Evolutionary conservation across 805 yeast species (phyloP), one percentile per base, ranked within the genome.

Genomic region (Starmerella tilneyi): DNA sequence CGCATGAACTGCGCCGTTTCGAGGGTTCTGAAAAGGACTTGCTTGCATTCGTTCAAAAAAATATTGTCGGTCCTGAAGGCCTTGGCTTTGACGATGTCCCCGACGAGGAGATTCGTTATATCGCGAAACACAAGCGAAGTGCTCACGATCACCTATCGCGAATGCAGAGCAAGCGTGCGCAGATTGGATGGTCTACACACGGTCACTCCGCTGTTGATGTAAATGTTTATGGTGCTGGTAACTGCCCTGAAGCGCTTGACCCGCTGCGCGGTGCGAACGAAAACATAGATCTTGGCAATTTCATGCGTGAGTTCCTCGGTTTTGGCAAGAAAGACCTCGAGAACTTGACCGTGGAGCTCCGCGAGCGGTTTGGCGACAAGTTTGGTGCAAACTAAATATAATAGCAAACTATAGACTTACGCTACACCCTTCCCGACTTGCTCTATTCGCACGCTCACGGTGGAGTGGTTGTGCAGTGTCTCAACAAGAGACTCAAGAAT

Each of bases 161-260:
- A 45, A 73, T 88, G 73, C 73, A 85, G 9, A 81, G 94, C 0
- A 57, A 65, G n/a, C 75, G 94, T 52, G 85, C 96, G 0, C 82
- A 82, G 62, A 76, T 85, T 15, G 96, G 96, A n/a, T 88, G 96
- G 95, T 72, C 94, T 9, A 88, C 96, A 0, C 94, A 85, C 58
- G 97, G 96, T 24, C 97, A 88, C 63, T 79, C 94, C 17, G 96
- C 95, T 0, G 96, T 88, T 13, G 97, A 88, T 63, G 95, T 88
- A 29, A 88, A 89, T 58, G 82, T 89, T 40, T 88, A 88, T 60
- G 95, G 81, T 0, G 73, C 86, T 26, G 29, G 45, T 9, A 80
- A 69, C 40, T 55, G 63, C 7, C 69, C 77, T 24, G 26, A 41
- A 12, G 16, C 35, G 26, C 36, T 52, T 9, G 45, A 44, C 15